Conservation (phyloP, 305 asterid genomes). For the Lippia alba region DNA sequence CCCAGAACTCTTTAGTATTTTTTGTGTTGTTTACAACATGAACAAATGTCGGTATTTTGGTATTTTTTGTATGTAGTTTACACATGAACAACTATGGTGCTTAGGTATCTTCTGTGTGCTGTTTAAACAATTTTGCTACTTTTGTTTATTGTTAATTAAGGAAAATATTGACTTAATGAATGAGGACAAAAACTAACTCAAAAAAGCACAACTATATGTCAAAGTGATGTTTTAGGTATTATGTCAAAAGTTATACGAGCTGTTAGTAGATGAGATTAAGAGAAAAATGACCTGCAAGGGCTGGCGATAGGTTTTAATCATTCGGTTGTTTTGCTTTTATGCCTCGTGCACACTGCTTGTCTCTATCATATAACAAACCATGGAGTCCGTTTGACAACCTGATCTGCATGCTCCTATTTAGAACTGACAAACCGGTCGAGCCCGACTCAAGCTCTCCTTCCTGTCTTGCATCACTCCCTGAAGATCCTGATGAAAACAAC, state of each 20-base stretch:
- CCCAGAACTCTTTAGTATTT: too few species aligned
- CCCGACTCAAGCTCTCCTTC: conserved; percentile 43
- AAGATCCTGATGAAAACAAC: conserved; percentile 52
- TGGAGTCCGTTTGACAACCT: conserved; percentile 84
- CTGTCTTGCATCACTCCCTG: conserved; percentile 53
- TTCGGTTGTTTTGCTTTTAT: conserved; percentile 96
- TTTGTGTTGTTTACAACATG: too few species aligned
- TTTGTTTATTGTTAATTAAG: too few species aligned
- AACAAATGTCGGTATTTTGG: too few species aligned
- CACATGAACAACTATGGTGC: too few species aligned
- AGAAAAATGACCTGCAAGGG: background rate
- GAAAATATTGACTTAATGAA: too few species aligned
- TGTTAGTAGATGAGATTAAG: conserved; percentile 3
- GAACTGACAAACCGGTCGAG: conserved; percentile 41
- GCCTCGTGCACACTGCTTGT: conserved; percentile 68
- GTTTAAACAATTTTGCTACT: too few species aligned
- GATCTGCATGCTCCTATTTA: conserved; percentile 76
- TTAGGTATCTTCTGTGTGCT: too few species aligned
- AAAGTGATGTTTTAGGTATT: conserved; percentile 21
- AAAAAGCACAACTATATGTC: too few species aligned
- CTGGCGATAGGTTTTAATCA: conserved; percentile 29
- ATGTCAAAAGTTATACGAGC: conserved; percentile 36
- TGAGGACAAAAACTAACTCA: too few species aligned
- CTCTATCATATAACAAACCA: conserved; percentile 85
- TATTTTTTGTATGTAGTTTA: too few species aligned